Evolutionary conservation across 306 rosid genomes (phyloP), one percentile per base, ranked within the genome.

Genomic region (Benincasa hispida): DNA sequence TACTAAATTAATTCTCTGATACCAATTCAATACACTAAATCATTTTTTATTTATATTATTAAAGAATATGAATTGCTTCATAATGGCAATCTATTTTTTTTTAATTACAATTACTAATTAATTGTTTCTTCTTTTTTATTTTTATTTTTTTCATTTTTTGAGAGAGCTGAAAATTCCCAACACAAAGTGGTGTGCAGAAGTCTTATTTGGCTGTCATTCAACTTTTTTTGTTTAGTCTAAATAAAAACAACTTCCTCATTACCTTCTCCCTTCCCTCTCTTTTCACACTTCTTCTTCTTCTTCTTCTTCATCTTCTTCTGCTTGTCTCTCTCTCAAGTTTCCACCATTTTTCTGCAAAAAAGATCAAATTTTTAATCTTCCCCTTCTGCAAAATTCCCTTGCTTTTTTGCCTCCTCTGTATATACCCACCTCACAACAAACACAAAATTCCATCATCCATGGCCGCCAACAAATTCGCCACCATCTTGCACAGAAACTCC

Each of bases 391-490:
- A 14, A 76, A 8, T 61, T 76, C 32, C 77, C 72, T 65, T 79
- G 82, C 37, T 2, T 81, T 57, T 69, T 47, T 47, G 51, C 30
- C 77, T 80, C 74, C 79, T 81, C 74, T 88, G 96, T 91, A 88
- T 79, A 90, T 88, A 88, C 67, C 53, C 75, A 79, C 55, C 34
- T 42, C 12, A 60, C 7, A 22, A 60, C 28, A 68, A 39, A 80
- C 61, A 78, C 81, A 82, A 59, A 87, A 73, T 75, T 77, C 55
- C 91, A 82, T 3, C 76, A 73, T 76, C 86, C 86, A 95, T 95
- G 99, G 99, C 90, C 53, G 82, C 92, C 87, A 92, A 95, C 91
- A 95, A 90, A 79, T 92, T 89, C 76, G 96, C 98, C 58, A 92
- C 93, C 81, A 81, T 90, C 92, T 72, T 95, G 60, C 93, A 89